Conservation (phyloP, 495 filamentous ascomycete genomes). For the Ramalina peruviana region DNA sequence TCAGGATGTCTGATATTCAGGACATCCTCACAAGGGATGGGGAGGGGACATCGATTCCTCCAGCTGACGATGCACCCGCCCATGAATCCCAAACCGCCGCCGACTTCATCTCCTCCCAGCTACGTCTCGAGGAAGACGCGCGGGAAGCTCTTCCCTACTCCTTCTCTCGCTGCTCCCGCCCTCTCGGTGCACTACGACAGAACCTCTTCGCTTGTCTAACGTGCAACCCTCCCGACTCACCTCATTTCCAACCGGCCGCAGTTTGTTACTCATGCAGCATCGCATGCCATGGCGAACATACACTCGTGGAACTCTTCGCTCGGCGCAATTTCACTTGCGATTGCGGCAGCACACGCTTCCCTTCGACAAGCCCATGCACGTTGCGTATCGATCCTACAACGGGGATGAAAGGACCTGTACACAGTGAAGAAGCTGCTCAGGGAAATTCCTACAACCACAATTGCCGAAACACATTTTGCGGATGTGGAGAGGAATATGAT, state of each 20-base stretch:
- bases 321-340: slow-evolving; percentile 95
- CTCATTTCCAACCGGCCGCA: slow-evolving; percentile 59
- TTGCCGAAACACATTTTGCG: slow-evolving; percentile 84
- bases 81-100: slow-evolving; percentile 75
- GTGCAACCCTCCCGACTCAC: slow-evolving; percentile 69
- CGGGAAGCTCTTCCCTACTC: slow-evolving; percentile 89
- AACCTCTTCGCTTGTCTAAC: slow-evolving; percentile 80
- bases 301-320: slow-evolving; percentile 86
- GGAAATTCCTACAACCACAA: slow-evolving; percentile 92
- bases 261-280: slow-evolving; percentile 97
- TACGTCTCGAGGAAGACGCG: slow-evolving; percentile 84
- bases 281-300: slow-evolving; percentile 89
- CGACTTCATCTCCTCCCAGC: slow-evolving; percentile 84
- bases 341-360: slow-evolving; percentile 78
- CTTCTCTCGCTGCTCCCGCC: slow-evolving; percentile 83
- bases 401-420: slow-evolving; percentile 57
- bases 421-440: slow-evolving; percentile 53
- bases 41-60: background rate
- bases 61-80: background rate
- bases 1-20: background rate
- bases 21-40: background rate
- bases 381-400: slow-evolving; percentile 63
- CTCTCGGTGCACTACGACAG: slow-evolving; percentile 75
- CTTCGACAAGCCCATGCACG: slow-evolving; percentile 53
- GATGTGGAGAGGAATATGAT: slow-evolving; percentile 75